Percentiles rank a stretch among this genome's conserved stretches.
Evolutionary conservation across 73 alveolate species (phyloP).

Genomic region (Paramecium sexaurelia): DNA sequence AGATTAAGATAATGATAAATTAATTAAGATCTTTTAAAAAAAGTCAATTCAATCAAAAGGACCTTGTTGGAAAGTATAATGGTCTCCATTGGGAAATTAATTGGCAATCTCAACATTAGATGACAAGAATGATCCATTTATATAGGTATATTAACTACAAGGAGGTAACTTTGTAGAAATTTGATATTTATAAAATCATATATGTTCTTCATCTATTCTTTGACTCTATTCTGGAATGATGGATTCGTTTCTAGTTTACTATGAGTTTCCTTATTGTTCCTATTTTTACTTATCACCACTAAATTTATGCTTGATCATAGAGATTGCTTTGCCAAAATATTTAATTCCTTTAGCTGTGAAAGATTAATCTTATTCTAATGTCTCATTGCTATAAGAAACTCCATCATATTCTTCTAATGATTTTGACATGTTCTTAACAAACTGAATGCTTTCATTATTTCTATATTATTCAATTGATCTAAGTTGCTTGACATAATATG

Average conservation of each 20-base stretch:
- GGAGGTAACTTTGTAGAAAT: slow-evolving; percentile 18
- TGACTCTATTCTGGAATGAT: background rate
- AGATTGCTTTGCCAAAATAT: background rate
- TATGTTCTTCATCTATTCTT: slow-evolving; percentile 12
- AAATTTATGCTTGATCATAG: background rate
- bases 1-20: background rate
- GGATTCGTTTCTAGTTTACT: background rate
- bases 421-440: background rate
- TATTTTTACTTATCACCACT: background rate
- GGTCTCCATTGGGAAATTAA: slow-evolving; percentile 69
- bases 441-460: background rate
- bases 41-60: background rate
- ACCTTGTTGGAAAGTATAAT: slow-evolving; percentile 72
- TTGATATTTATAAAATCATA: background rate
- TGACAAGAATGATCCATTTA: background rate
- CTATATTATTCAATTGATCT: background rate
- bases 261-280: background rate
- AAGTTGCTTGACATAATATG: background rate
- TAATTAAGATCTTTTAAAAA: background rate
- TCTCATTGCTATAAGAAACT: slow-evolving; percentile 22
- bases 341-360: background rate
- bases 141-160: background rate
- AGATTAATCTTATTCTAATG: background rate
- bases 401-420: background rate
- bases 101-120: slow-evolving; percentile 62